Base-by-base conservation (phyloP, 2,329 filamentous ascomycete species). In the Xylariaceae sp. region DNA sequence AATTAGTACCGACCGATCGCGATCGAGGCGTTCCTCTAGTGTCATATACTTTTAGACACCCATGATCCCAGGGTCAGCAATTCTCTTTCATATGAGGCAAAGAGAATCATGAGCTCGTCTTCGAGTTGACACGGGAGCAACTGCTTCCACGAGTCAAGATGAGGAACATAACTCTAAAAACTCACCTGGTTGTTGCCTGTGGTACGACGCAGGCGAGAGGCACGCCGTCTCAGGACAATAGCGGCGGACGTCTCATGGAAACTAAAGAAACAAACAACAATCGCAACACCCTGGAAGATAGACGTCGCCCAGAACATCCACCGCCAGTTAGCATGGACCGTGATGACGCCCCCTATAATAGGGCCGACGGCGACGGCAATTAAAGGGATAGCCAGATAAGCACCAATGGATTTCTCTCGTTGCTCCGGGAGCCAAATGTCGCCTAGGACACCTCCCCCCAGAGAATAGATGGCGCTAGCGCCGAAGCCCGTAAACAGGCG, bases 401-500 rank as follows among this genome's bases (percentile, higher is more conserved):
- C 57, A 1, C 67, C 65, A 5, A 74, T 60, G 8, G 73, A 74
- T 1, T 63, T 66, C 0, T 77, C 78, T 10, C 77, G 67, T 53
- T 77, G 65, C 48, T 79, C 73, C 0, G 74, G 69, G 0, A 63
- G 62, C 71, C 72, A 80, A 6, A 76, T 66, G 55, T 80, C 78
- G 0, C 71, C 70, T 0, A 80, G 61, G 5, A 77, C 75, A 4
- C 75, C 76, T 5, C 72, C 73, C 3, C 74, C 74, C 19, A 80
- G 68, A 0, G 74, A 68, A 34, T 77, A 75, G 1, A 74, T 70
- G 1, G 72, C 69, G 43, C 73, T 75, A 0, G 75, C 77, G 1
- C 77, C 76, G 16, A 80, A 68, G 0, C 77, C 77, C 3, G 76
- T 70, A 0, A 80, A 57, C 40, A 80, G 75, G 0, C 78, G 69